A percentile compares a stretch with the other conserved stretches of the same genome.
phyloP scores from a whole-genome alignment of 2,329 filamentous ascomycete species.

The Sporothrix protearum region DNA sequence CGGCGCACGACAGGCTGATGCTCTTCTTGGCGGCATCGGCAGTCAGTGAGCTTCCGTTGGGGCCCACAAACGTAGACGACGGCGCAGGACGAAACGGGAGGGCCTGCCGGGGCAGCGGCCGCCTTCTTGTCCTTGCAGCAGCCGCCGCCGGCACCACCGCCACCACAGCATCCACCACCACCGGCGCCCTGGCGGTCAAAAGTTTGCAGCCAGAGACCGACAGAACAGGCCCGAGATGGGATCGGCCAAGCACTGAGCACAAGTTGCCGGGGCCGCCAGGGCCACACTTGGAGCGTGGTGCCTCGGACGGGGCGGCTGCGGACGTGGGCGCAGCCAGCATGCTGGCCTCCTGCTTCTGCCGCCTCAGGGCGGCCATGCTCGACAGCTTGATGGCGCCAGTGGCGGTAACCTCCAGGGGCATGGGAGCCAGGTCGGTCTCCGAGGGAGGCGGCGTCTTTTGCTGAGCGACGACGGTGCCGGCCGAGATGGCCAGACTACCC shows the following conservation, averaged over 20 bases:
- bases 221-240: conserved; percentile 80
- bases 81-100: conserved; percentile 21
- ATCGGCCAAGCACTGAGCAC: conserved; percentile 72
- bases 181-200: conserved; percentile 44
- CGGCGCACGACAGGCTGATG: conserved; percentile 65
- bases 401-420: conserved; percentile 57
- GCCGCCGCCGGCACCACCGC: conserved; percentile 58
- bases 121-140: conserved; percentile 55
- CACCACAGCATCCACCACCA: conserved; percentile 52
- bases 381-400: conserved; percentile 61
- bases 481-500: conserved; percentile 37
- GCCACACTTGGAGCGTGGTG: conserved; percentile 47
- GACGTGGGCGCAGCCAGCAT: conserved; percentile 29
- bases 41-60: conserved; percentile 3
- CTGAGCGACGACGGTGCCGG: conserved; percentile 36
- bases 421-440: conserved; percentile 57
- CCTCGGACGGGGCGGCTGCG: conserved; percentile 23
- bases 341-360: conserved; percentile 28
- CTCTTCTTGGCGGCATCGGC: conserved; percentile 29
- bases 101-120: background rate
- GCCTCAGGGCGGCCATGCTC: conserved; percentile 38
- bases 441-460: conserved; percentile 58
- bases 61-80: conserved; percentile 24
- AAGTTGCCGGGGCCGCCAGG: conserved; percentile 73
- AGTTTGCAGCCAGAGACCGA: conserved; percentile 69